Base-by-base conservation (phyloP, 2,329 filamentous ascomycete species). In the Cytospora chrysosperma region DNA sequence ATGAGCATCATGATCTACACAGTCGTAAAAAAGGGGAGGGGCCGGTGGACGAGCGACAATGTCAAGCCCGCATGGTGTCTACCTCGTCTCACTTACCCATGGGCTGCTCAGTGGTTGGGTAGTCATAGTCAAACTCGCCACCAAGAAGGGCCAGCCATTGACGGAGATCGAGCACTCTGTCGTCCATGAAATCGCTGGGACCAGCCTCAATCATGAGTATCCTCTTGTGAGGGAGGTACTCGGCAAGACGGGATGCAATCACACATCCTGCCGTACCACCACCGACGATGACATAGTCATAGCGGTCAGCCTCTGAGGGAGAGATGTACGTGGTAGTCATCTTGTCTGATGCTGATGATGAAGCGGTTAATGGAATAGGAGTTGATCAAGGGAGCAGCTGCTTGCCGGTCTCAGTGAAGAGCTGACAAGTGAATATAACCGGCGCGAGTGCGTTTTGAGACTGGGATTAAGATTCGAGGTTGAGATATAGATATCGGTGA, bases 81-180 rank as follows among this genome's bases (percentile, higher is more conserved):
- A 47, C 19, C 57, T 43, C 34, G 6, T 60, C 30, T 61, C 40
- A 75, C 76, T 71, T 78, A 84, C 83, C 84, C 79, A 87, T 95
- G 68, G 92, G 92, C 80, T 97, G 93, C 78, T 96, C 92, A 55
- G 88, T 92, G 49, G 92, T 96, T 72, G 86, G 86, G 77, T 96
- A 96, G 77, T 96, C 92, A 77, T 94, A 96, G 79, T 97, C 93
- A 66, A 96, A 85, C 73, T 96, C 88, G 72, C 92, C 91, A 68
- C 93, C 93, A 30, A 97, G 86, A 57, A 97, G 82, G 68, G 84
- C 87, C 68, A 96, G 82, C 93, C 93, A 96, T 77, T 96, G 88
- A 73, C 92, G 92, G 69, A 96, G 84, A 70, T 94, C 88, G 57
- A 96, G 84, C 53, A 96, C 93, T 62, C 91, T 87, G 76, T 95